These are phyloP conservation scores for Yamadazyma spencermartinsiae DNA, from an alignment of 1,139 yeast species.

Conservation along the genomic window DNA sequence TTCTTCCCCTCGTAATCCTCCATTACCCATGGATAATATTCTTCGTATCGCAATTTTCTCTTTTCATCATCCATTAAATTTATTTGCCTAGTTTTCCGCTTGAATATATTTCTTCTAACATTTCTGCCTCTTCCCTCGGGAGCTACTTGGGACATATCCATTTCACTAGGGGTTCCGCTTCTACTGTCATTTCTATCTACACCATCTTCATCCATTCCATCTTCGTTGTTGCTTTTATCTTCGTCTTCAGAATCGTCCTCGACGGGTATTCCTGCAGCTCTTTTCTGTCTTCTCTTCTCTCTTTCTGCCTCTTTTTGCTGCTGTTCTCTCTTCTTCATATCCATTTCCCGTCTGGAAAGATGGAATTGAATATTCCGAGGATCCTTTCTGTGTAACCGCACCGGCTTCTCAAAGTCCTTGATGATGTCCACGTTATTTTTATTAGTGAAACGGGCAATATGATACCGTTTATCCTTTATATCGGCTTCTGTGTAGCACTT, in stretches of 20 bases:
- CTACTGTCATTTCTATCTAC: conserved; percentile 14
- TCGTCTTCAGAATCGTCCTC: conserved; percentile 21
- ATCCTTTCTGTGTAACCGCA: conserved; percentile 86
- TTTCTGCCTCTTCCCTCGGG: conserved; percentile 93
- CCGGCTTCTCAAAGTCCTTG: conserved; percentile 73
- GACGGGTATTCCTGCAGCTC: conserved; percentile 20
- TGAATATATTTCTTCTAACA: conserved; percentile 59
- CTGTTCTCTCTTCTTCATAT: conserved; percentile 51
- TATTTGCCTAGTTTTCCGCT: conserved; percentile 83
- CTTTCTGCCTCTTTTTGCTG: conserved; percentile 30
- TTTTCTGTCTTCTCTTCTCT: conserved; percentile 22
- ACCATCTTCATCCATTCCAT: conserved; percentile 18
- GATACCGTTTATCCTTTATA: conserved; percentile 72
- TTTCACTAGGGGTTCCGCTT: conserved; percentile 23
- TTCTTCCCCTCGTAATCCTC: conserved; percentile 94
- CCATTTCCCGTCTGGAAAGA: conserved; percentile 63
- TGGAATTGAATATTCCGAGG: conserved; percentile 89
- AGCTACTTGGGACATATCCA: conserved; percentile 73
- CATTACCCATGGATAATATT: conserved; percentile 96
- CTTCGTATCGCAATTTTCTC: conserved; percentile 85
- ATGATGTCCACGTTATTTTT: conserved; percentile 70
- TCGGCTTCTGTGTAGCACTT: conserved; percentile 75
- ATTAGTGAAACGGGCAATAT: conserved; percentile 78
- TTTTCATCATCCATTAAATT: conserved; percentile 78
- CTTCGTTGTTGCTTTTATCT: conserved; percentile 11